Evolutionary conservation across 352 stramenopile species (phyloP).

Genomic region (Globisporangium lucens): DNA sequence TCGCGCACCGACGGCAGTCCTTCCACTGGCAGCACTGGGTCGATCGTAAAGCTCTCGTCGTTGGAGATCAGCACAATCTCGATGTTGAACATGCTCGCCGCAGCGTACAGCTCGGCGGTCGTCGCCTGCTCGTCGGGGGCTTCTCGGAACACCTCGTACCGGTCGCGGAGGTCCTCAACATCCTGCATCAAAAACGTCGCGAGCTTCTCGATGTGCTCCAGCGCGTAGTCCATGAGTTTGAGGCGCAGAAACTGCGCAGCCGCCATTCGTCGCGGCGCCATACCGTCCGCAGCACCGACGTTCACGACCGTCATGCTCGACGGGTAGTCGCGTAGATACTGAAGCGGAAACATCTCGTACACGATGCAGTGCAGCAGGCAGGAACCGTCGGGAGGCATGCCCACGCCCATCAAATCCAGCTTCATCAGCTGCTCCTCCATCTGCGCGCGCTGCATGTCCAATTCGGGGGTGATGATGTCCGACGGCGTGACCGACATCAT

Average conservation of each 20-base stretch:
- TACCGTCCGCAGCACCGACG: slow-evolving; percentile 70
- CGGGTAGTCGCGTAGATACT: slow-evolving; percentile 71
- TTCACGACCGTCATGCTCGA: slow-evolving; percentile 77
- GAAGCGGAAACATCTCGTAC: slow-evolving; percentile 83
- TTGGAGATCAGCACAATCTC: slow-evolving; percentile 80
- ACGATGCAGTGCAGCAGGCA: slow-evolving; percentile 83
- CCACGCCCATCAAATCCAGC: slow-evolving; percentile 60
- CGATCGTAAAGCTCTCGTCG: slow-evolving; percentile 79
- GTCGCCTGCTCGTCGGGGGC: slow-evolving; percentile 75
- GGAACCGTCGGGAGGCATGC: slow-evolving; percentile 79
- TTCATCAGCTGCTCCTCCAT: slow-evolving; percentile 75
- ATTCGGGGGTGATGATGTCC: slow-evolving; percentile 59
- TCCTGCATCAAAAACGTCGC: slow-evolving; percentile 71
- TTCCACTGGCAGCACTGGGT: slow-evolving; percentile 63
- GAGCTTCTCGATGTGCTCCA: slow-evolving; percentile 58
- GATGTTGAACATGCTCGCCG: slow-evolving; percentile 81
- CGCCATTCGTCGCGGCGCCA: slow-evolving; percentile 65
- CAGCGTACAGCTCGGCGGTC: slow-evolving; percentile 72
- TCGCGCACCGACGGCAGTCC: slow-evolving; percentile 61
- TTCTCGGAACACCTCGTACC: slow-evolving; percentile 72
- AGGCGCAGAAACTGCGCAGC: slow-evolving; percentile 62
- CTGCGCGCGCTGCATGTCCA: slow-evolving; percentile 71
- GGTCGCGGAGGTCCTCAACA: slow-evolving; percentile 59
- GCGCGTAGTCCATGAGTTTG: slow-evolving; percentile 71
- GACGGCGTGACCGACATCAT: slow-evolving; percentile 69